Base-by-base conservation (phyloP, 371 early-diverging fungal species). In the Gilbertella persicaria region DNA sequence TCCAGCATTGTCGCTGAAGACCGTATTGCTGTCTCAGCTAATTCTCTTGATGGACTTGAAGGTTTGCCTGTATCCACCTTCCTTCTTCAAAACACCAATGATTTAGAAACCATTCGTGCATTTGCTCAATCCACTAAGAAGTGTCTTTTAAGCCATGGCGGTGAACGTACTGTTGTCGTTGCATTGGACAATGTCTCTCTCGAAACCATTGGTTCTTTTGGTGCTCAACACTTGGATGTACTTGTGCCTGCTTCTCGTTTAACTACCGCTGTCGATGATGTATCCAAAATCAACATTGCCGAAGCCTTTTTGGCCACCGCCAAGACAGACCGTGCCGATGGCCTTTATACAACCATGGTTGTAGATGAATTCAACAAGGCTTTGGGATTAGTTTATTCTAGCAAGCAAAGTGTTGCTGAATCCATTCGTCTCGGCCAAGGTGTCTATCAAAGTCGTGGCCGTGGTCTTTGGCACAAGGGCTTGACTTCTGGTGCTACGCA, bases 401-500 rank as follows among this genome's bases (percentile, higher is more conserved):
- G 87, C n/a, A 63, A 61, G 10, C 80, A 88, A 57, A 93, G 94
- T 59, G 81, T 98, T 10, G 69, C 81, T 4, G 94, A 95, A 46
- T 85, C 96, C 2, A 60, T 98, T 48, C 79, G 80, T 26, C 80
- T 84, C 0, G 83, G 87, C 5, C 74, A 84, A 50, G 99, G 99
- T 24, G 96, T 97, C 12, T 98, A 96, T 79, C 89, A 92, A 65
- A 91, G 92, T 33, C 84, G 99, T 51, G 79, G 71, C n/a, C 79
- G 91, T 45, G 96, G 96, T 8, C 75, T 98, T 9, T 98, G 98
- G 98, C 83, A 91, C 67, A 98, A 98, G 77, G 98, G 98, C 4
- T 75, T 84, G 26, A 92, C 96, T 2, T 95, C 96, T 0, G 97
- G 97, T 35, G 90, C 96, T 14, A 90, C 91, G 6, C 99, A 98